These are phyloP conservation scores for Psilocybe cubensis DNA, from an alignment of 768 basidiomycete genomes.

Conservation along the genomic window DNA sequence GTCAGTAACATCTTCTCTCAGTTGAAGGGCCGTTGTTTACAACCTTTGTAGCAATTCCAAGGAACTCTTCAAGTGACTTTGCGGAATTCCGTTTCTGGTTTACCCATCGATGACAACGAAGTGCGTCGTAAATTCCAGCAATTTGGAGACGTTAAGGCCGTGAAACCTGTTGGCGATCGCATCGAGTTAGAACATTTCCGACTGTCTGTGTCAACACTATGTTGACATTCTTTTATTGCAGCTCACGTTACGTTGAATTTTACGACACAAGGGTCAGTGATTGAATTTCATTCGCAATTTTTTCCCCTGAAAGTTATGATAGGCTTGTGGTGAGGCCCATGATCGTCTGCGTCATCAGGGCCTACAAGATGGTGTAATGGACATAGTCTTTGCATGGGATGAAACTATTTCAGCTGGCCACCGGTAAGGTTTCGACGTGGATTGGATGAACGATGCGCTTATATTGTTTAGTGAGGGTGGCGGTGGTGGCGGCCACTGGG, in stretches of 20 bases:
- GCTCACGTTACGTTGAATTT: constrained; percentile 91
- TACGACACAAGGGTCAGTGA: constrained; percentile 81
- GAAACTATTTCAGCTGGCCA: constrained; percentile 53
- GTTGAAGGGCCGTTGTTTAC: not conserved
- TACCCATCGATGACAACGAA: constrained; percentile 82
- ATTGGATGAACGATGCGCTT: not conserved
- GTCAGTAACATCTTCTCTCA: constrained; percentile 38
- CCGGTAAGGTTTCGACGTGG: constrained; percentile 19
- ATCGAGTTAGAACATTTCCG: constrained; percentile 50
- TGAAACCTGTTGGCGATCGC: constrained; percentile 68
- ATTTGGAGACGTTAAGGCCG: constrained; percentile 88
- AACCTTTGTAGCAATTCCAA: constrained; percentile 64
- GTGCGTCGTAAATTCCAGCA: constrained; percentile 85
- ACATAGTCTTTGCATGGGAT: constrained; percentile 88
- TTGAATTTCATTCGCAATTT: not conserved
- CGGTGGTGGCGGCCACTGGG: constrained; percentile 46
- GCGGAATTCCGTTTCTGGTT: constrained; percentile 67
- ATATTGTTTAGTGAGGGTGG: constrained; percentile 27
- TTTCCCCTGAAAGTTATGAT: not conserved
- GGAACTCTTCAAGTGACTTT: constrained; percentile 84
- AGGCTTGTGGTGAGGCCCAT: constrained; percentile 81
- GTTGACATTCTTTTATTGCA: constrained; percentile 31
- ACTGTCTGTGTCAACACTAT: not conserved
- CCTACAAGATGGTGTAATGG: constrained; percentile 85
- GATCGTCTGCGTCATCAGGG: constrained; percentile 81